Evolutionary conservation across 768 basidiomycete species (phyloP), one percentile per base, ranked within the genome.

Genomic region (Amyloporia xantha): DNA sequence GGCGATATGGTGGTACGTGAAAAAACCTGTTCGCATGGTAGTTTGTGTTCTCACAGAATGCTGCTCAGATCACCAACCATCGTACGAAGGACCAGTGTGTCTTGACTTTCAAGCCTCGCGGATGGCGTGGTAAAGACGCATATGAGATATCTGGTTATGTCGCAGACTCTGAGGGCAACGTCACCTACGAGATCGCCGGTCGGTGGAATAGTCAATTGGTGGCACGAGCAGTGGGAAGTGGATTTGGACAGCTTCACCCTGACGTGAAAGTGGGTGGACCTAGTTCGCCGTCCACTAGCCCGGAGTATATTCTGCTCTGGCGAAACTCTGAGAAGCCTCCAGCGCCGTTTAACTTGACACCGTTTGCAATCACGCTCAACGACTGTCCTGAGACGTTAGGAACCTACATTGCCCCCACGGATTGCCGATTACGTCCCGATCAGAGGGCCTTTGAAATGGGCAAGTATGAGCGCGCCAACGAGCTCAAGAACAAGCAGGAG

Each of bases 141-240:
- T 92, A 77, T 59, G 95, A 98, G 66, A 93, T 98, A 62, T 86
- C 85, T 2, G 95, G 94, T 1, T 76, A 79, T 35, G 92, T 97
- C 19, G 66, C 77, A 50, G 84, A 90, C 59, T 64, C 77, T 1
- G 56, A 68, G 0, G 91, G 87, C 9, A 69, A 75, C 19, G 70
- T 83, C 25, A 80, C 75, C 0, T 89, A 94, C 67, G 91, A 95
- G 49, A 91, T 97, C 41, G 93, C 93, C 0, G 94, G 94, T 4
- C 78, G 92, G 2, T 98, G 94, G 95, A 92, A 91, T 60, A 88
- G 87, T 38, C 94, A 97, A 61, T 81, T 98, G 28, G 84, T 98
- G 46, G 91, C 91, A 17, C 80, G 91, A 9, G 76, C 78, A 19
- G 77, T 79, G 6, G 85, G 85, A 9, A 73, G 75, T 2, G 70